Base-by-base conservation (phyloP, 2,329 filamentous ascomycete genomes). In the Mycogone perniciosa region DNA sequence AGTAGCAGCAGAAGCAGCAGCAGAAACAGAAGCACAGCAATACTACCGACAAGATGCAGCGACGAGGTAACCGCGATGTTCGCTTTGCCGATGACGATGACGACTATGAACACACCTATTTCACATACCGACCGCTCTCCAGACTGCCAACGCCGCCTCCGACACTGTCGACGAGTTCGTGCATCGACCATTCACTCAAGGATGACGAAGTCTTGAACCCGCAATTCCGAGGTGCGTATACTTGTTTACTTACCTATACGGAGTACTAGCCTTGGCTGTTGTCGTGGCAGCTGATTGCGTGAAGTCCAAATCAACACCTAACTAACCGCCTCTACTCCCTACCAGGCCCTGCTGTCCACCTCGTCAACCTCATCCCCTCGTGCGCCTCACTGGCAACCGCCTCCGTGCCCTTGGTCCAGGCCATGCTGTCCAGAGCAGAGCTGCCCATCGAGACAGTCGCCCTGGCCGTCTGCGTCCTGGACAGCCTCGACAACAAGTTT, bases 81-180 rank as follows among this genome's bases (percentile, higher is more conserved):
- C 50, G 50, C 50, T 52, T 52, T 48, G 50, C 50, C 30, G 41
- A 48, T 33, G 48, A 50, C 41, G 57, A 57, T 48, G 59, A 60
- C 40, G 70, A 73, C 54, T 71, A 76, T 59, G 73, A 76, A 50
- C 72, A 75, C 53, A 73, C 74, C 56, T 81, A 79, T 66, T 82
- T 83, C 60, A 83, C 81, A 56, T 86, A 86, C 66, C 77, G 81
- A 44, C 83, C 83, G 7, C 72, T 86, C 46, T 86, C 82, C 31
- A 84, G 82, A 64, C 75, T 86, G 26, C 83, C 83, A 26, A 86
- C 83, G 47, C 83, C 83, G 55, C 83, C 83, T 41, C 76, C 76
- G 8, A 83, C 79, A 41, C 76, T 75, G 48, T 65, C 60, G 47
- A 66, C 62, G 56, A 72, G 72, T 8, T 73, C 71, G 33, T 69